phyloP scores from a whole-genome alignment of 305 asterid genomes.

The Fraxinus latifolia region DNA sequence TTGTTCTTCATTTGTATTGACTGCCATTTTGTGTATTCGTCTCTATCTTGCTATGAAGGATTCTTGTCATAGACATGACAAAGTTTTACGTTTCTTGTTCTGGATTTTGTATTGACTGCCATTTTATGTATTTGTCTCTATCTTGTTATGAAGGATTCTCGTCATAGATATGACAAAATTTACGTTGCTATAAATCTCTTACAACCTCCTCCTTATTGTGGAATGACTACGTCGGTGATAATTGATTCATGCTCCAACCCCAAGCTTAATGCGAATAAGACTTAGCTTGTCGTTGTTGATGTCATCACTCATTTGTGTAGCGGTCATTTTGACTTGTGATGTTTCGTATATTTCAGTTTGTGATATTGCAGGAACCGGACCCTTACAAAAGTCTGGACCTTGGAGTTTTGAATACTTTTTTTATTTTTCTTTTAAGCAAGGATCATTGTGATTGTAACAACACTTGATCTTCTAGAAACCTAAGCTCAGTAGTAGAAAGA shows the following conservation, averaged over 20 bases:
- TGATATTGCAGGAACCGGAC: background rate
- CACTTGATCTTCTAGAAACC: background rate
- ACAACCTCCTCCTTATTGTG: background rate
- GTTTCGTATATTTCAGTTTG: background rate
- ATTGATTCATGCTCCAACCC: background rate
- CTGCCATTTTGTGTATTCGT: background rate
- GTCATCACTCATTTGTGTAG: background rate
- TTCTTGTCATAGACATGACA: background rate
- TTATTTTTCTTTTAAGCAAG: background rate
- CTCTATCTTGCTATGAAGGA: background rate
- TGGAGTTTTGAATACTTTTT: background rate
- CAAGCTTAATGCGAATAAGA: background rate
- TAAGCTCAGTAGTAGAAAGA: background rate
- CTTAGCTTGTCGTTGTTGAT: background rate
- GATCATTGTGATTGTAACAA: background rate
- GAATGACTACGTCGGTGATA: background rate
- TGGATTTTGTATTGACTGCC: background rate
- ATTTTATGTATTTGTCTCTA: background rate
- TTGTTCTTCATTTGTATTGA: background rate
- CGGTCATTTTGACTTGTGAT: background rate
- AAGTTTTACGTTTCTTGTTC: background rate
- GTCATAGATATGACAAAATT: background rate
- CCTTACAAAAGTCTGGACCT: background rate
- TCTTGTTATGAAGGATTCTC: background rate
- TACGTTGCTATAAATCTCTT: background rate